Evolutionary conservation across 176 grass and related monocot species (phyloP), one percentile per base, ranked within the genome.

Genomic region (Carex littledalei): DNA sequence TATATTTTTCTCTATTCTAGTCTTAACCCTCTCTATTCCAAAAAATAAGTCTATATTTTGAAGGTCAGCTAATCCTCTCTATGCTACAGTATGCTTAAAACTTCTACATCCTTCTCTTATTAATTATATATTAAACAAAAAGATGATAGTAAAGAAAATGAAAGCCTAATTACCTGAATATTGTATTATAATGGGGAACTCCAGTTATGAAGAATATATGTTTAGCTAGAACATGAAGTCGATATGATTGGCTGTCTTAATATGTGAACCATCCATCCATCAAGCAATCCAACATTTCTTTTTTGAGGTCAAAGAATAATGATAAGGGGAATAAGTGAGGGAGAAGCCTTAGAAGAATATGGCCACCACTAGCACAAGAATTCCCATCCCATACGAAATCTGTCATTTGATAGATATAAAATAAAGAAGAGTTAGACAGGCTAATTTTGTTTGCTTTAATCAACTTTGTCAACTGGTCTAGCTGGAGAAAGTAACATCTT

Each of bases 321-420:
- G 49, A 57, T 4, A 53, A 63, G 61, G 81, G 31, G 81, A 80
- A 88, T 88, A 81, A 88, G 86, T 87, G 88, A 80, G 76, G 37
- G 78, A 75, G 92, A 94, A 90, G 88, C 67, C 81, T 88, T 78
- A 80, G 83, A 87, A 79, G 80, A 85, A 87, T 88, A 94, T 92
- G 78, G 86, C 80, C 45, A 86, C 88, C 90, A 90, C 84, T 56
- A 92, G 88, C 81, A 79, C 79, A 90, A 90, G 86, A 61, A 90
- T 90, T 85, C 88, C 86, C 73, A 47, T 18, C 86, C 4, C 5
- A 83, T 85, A 90, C 83, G 86, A 89, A 78, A 87, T 88, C 92
- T 92, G 88, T 84, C 87, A 90, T 84, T 85, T 22, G 85, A 3
- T 26, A 72, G 10, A 6, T 21, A 53, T 39, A 76, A 10, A 32